Evolutionary conservation across 73 alveolate genomes (phyloP), one percentile per base, ranked within the genome.

Genomic region (Loxodes magnus): DNA sequence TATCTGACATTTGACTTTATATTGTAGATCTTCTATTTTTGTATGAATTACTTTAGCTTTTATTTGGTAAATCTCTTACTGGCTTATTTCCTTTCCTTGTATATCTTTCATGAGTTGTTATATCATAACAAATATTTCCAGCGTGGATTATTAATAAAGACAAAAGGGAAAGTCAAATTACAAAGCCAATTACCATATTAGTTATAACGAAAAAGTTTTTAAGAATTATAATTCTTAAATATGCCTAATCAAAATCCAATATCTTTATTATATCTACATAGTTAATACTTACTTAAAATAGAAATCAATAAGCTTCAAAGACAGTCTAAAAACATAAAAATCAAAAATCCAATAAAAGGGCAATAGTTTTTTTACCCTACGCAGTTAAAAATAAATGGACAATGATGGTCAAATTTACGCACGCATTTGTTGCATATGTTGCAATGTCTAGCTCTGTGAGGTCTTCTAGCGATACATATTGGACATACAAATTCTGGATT

Each of bases 371-470:
- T 34, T 2, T 61, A 64, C 0, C 94, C 94, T 7, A 81, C 86
- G 36, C 94, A 80, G 55, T 74, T 67, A 49, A 74, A 60, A n/a
- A 79, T 54, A 87, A 87, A 79, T 23, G 74, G 72, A 37, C 93
- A 79, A 53, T 79, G 93, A 59, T 79, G 93, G 50, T 79, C 93
- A 37, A 79, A 79, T 51, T 77, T 56, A 56, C 69, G 78, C 22
- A 79, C 84, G 42, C 93, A 79, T 67, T 51, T 51, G 46, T 79
- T 64, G 53, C 93, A 79, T 24, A 71, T 56, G 7, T 48, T 20
- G 48, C 93, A 79, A 54, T 79, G 93, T 38, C 73, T 67, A 26
- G 79, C 56, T 42, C 82, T 44, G 25, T 61, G 22, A 15, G 85
- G 51, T 48, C 82, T 51, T 5, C 38, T 51, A 14, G 74, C 64